Conservation (phyloP, 2,329 filamentous ascomycete genomes). For the Trichophyton mentagrophytes region DNA sequence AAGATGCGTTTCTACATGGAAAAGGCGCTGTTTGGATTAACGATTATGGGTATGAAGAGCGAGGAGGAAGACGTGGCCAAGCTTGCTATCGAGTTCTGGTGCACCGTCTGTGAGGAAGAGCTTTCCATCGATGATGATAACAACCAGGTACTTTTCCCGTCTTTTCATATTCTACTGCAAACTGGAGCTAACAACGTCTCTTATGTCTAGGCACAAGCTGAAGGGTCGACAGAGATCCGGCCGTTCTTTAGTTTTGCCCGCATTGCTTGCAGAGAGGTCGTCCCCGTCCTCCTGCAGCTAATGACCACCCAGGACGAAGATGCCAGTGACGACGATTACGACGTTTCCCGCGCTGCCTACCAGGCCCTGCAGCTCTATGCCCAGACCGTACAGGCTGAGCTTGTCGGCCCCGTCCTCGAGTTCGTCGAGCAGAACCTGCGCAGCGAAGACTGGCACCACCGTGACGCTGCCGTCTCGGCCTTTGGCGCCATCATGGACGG, state of each 20-base stretch:
- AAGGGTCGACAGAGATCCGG: constrained; percentile 70
- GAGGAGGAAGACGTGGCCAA: constrained; percentile 96
- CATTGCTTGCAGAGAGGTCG: constrained; percentile 84
- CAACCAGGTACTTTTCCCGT: constrained; percentile 46
- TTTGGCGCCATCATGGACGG: constrained; percentile 99
- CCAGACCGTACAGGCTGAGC: constrained; percentile 71
- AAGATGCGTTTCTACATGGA: constrained; percentile 99
- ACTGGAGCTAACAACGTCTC: background rate
- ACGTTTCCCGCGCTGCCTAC: constrained; percentile 85
- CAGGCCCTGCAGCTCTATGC: constrained; percentile 93
- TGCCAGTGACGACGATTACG: constrained; percentile 93
- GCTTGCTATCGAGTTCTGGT: constrained; percentile 98
- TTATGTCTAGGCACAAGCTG: constrained; percentile 40
- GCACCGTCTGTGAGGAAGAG: constrained; percentile 98
- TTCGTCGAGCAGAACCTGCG: constrained; percentile 90
- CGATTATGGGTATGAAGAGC: constrained; percentile 96
- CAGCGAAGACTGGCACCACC: constrained; percentile 82
- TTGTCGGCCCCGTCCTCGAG: constrained; percentile 72
- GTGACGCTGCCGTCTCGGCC: constrained; percentile 90
- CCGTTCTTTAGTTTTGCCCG: constrained; percentile 93
- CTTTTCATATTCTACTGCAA: background rate
- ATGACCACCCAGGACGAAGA: constrained; percentile 98
- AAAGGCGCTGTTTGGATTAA: constrained; percentile 94
- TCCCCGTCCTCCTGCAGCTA: constrained; percentile 76
- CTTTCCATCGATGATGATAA: constrained; percentile 98